Evolutionary conservation across 305 asterid genomes (phyloP).

Genomic region (Fraxinus angustifolia): DNA sequence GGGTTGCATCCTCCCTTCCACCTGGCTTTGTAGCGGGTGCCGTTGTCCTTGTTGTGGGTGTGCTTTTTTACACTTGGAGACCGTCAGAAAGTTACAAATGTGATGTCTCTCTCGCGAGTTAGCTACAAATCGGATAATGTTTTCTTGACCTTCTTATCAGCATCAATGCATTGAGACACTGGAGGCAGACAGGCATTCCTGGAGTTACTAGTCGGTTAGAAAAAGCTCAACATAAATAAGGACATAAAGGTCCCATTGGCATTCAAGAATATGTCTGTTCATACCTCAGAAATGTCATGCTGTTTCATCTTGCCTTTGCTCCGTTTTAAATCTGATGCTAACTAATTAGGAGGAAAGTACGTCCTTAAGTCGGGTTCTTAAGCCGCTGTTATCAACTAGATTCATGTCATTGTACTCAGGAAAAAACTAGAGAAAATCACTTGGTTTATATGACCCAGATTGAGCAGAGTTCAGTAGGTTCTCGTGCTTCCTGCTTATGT

Average conservation of each 20-base stretch:
- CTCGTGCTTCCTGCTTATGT: background rate
- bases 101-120: constrained; percentile 32
- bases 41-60: constrained; percentile 55
- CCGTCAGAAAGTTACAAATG: constrained; percentile 43
- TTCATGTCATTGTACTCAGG: background rate
- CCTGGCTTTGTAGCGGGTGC: constrained; percentile 82
- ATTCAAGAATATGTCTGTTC: background rate
- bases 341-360: background rate
- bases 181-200: background rate
- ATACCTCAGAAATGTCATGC: background rate
- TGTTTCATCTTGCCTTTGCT: background rate
- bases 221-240: background rate
- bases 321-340: background rate
- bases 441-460: background rate
- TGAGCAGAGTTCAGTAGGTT: background rate
- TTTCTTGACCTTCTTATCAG: constrained; percentile 1
- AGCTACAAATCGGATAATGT: constrained; percentile 8
- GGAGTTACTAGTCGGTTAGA: background rate
- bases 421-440: background rate
- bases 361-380: background rate
- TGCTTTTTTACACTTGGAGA: constrained; percentile 66
- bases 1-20: constrained; percentile 80
- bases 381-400: background rate
- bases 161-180: constrained; percentile 9
- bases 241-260: background rate